Evolutionary conservation across 768 basidiomycete genomes (phyloP), one percentile per base, ranked within the genome.

Genomic region (Postia placenta): DNA sequence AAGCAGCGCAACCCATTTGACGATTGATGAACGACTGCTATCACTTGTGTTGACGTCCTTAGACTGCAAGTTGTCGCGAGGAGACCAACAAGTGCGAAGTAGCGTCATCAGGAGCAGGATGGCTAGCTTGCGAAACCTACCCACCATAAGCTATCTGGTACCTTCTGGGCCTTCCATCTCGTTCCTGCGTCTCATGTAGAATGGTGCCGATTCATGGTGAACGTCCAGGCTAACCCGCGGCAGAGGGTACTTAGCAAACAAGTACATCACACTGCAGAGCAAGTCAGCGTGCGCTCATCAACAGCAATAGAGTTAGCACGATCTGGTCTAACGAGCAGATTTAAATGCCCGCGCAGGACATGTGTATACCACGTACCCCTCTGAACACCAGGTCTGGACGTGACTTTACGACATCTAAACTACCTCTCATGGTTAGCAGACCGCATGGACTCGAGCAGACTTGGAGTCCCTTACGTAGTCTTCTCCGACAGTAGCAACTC

Each of bases 121-220:
- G 36, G 19, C 12, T 6, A 7, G 38, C 6, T n/a, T 25, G 11
- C 22, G 23, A 48, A 53, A 12, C 45, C 20, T 22, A 69, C 77
- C 28, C 57, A 87, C 86, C 37, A 83, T 87, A 51, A 89, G 64
- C 65, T 90, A 87, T 49, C 85, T 69, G 20, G 87, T 90, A 37
- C 87, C 74, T 53, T 87, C 86, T 49, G 92, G 60, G 64, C 83
- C 85, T 67, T 94, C 92, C 58, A 94, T 93, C 65, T 88, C 85
- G 64, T 92, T 83, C 73, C 54, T 76, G 71, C 28, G 87, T 87
- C 42, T 87, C 84, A 46, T 80, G 79, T 4, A 91, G 47, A 87
- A 78, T 17, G 89, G 74, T 68, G 83, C 76, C 0, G 88, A 92
- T 65, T 91, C 90, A 14, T 87, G 85, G 33, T 83, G 79, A 14